phyloP scores from a whole-genome alignment of 2,329 filamentous ascomycete species.

The Colletotrichum sp. region DNA sequence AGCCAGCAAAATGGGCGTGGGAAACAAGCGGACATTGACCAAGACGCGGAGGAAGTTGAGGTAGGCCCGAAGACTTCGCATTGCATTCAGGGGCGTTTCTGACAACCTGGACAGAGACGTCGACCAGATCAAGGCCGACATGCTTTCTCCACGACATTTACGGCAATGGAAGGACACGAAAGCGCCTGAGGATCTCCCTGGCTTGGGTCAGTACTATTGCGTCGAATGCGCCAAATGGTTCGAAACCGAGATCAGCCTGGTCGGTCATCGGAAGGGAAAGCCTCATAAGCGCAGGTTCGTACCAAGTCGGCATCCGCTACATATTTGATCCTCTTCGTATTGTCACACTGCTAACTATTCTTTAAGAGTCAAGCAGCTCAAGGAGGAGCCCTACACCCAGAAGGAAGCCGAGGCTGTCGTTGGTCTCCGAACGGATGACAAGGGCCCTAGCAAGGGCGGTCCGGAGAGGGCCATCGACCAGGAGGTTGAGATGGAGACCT shows the following conservation, averaged over 20 bases:
- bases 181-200: slow-evolving; percentile 84
- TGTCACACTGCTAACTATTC: not conserved
- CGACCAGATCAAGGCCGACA: slow-evolving; percentile 88
- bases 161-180: slow-evolving; percentile 79
- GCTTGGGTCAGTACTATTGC: slow-evolving; percentile 85
- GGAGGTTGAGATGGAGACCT: slow-evolving; percentile 42
- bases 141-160: slow-evolving; percentile 80
- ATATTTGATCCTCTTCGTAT: not conserved
- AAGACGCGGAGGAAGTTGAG: slow-evolving; percentile 77
- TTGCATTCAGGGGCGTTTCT: not conserved
- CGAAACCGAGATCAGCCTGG: slow-evolving; percentile 79
- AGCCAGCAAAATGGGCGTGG: slow-evolving; percentile 66
- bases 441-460: slow-evolving; percentile 32
- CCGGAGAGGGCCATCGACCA: slow-evolving; percentile 26
- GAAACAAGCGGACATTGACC: slow-evolving; percentile 68
- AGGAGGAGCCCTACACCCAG: slow-evolving; percentile 85
- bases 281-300: slow-evolving; percentile 87
- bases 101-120: slow-evolving; percentile 69
- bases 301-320: not conserved
- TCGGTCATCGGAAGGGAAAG: slow-evolving; percentile 82
- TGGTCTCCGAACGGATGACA: slow-evolving; percentile 75
- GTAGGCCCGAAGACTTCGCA: slow-evolving; percentile 43
- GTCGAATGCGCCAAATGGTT: slow-evolving; percentile 96
- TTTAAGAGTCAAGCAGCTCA: slow-evolving; percentile 80
- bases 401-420: slow-evolving; percentile 83